A percentile compares a stretch with the other conserved stretches of the same genome.
Evolutionary conservation across 192 early-diverging fungal species (phyloP).

Genomic region (Umbelopsis ramanniana): DNA sequence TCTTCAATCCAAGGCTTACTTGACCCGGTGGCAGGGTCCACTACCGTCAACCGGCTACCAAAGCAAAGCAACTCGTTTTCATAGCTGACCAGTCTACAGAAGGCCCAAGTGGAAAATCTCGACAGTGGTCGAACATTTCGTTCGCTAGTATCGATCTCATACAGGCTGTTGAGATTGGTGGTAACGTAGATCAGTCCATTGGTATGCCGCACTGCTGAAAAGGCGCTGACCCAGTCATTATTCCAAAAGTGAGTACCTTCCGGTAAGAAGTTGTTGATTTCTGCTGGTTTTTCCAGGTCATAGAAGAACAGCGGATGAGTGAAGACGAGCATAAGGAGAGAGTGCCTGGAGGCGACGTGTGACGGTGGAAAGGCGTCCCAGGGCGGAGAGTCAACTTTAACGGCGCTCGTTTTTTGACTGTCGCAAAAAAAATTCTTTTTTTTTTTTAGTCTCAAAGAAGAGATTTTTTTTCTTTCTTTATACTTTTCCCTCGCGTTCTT

Average conservation of each 20-base stretch:
- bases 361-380: not conserved
- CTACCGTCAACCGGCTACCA: not conserved
- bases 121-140: not conserved
- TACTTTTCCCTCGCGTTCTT: constrained; percentile 2
- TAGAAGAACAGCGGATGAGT: not conserved
- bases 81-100: not conserved
- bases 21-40: not conserved
- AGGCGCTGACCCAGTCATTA: not conserved
- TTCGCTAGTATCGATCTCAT: not conserved
- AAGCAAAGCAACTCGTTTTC: not conserved
- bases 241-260: not conserved
- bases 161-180: not conserved
- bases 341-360: not conserved
- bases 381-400: not conserved
- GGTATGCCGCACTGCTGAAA: not conserved
- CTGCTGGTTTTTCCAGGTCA: not conserved
- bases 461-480: constrained; percentile 4
- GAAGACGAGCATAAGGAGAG: not conserved
- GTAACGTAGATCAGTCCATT: not conserved
- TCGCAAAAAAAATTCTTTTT: constrained; percentile 10
- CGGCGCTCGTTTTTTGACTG: not conserved
- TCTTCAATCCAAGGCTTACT: not conserved
- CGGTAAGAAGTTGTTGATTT: not conserved
- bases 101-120: not conserved
- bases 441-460: constrained; percentile 3